A percentile compares a stretch with the other conserved stretches of the same genome.
Evolutionary conservation across 169 alveolate genomes (phyloP).

Genomic region (Amoebophrya sp.): DNA sequence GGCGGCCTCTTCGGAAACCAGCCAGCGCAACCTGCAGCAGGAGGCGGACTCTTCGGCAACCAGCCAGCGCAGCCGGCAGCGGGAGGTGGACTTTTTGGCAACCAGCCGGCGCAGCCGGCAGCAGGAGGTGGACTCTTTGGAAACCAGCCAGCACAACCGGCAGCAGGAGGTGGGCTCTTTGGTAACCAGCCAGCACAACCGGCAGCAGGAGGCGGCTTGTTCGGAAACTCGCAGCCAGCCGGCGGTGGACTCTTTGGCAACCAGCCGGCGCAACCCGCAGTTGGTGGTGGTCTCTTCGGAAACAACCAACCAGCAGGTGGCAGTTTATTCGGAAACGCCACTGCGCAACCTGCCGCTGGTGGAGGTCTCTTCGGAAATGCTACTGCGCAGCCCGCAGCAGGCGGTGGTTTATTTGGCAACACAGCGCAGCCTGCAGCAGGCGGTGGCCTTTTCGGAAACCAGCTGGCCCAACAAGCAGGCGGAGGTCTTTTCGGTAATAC

Average conservation of each 20-base stretch:
- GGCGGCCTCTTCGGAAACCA: not conserved
- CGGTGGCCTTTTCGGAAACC: not conserved
- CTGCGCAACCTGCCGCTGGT: not conserved
- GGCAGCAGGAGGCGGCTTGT: not conserved
- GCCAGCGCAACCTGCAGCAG: not conserved
- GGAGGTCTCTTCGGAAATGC: not conserved
- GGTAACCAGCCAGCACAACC: not conserved
- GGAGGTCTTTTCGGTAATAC: too few species aligned
- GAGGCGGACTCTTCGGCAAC: not conserved
- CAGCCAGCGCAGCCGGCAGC: not conserved
- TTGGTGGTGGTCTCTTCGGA: not conserved
- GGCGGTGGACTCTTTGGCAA: not conserved
- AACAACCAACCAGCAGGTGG: not conserved
- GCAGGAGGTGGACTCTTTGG: not conserved
- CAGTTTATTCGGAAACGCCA: not conserved
- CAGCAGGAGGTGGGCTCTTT: not conserved
- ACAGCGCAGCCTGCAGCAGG: not conserved
- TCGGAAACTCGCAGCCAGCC: not conserved
- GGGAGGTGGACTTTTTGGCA: not conserved
- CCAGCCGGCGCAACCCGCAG: too few species aligned
- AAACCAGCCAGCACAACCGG: not conserved
- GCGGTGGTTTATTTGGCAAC: not conserved
- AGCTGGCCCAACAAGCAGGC: too few species aligned
- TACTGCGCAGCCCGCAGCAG: not conserved
- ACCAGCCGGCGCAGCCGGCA: not conserved